Evolutionary conservation across 1,139 yeast species (phyloP).

Genomic region (Suhomyces bribrorum): DNA sequence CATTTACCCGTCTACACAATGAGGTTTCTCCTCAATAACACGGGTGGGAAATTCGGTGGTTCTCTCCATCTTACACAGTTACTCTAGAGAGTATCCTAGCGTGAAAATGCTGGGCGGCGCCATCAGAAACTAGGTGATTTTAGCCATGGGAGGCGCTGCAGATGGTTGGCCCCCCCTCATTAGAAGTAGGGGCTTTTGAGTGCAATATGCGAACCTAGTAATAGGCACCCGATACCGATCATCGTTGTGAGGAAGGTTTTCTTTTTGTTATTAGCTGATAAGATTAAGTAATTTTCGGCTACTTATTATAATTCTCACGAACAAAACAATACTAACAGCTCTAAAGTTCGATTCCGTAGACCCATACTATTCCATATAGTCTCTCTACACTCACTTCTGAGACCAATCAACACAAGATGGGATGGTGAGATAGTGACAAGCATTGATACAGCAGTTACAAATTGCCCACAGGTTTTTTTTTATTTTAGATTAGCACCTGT

Average conservation of each 20-base stretch:
- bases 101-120: conserved; percentile 74
- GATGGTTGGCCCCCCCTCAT: conserved; percentile 59
- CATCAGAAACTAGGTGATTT: conserved; percentile 59
- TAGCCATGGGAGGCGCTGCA: conserved; percentile 71
- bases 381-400: no score
- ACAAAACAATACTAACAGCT: no score
- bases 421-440: no score
- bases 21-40: conserved; percentile 24
- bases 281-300: not conserved
- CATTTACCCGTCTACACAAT: conserved; percentile 67
- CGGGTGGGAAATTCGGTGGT: conserved; percentile 91
- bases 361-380: no score
- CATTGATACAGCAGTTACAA: no score
- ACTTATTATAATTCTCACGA: no score
- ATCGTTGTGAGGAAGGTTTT: conserved; percentile 52
- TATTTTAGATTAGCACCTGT: no score
- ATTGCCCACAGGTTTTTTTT: no score
- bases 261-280: conserved; percentile 11
- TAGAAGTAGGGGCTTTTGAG: conserved; percentile 57
- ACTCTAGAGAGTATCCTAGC: conserved; percentile 73
- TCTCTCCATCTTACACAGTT: conserved; percentile 53
- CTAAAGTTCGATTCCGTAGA: not conserved
- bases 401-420: no score
- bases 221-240: conserved; percentile 81
- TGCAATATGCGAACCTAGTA: conserved; percentile 70